Percentiles rank a stretch among this genome's conserved stretches.
Evolutionary conservation across 768 basidiomycete genomes (phyloP).

Genomic region (Rhizopogon salebrosus): DNA sequence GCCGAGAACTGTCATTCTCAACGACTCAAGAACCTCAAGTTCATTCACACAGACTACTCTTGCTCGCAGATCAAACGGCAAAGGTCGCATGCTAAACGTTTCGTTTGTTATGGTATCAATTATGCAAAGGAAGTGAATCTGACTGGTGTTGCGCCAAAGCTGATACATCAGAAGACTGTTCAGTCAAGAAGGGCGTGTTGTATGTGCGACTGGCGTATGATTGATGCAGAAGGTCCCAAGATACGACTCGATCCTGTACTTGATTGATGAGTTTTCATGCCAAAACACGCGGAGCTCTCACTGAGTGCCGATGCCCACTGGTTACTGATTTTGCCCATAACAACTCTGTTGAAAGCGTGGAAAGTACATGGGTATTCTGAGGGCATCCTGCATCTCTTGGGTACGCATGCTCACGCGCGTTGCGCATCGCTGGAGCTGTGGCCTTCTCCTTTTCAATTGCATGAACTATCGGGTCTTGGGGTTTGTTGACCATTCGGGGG

Average conservation of each 20-base stretch:
- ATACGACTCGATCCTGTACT: constrained; percentile 43
- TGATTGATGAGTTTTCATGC: neutral
- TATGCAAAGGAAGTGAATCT: constrained; percentile 19
- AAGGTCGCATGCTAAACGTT: constrained; percentile 43
- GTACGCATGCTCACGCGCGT: neutral
- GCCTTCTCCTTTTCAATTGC: constrained; percentile 29
- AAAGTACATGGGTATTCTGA: neutral
- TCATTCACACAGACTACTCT: constrained; percentile 42
- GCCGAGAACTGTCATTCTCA: constrained; percentile 58
- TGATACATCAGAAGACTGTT: constrained; percentile 50
- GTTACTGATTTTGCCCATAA: constrained; percentile 17
- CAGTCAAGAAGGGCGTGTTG: constrained; percentile 60
- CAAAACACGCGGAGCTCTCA: constrained; percentile 7
- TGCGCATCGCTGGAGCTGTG: neutral
- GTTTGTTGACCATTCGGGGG: constrained; percentile 61
- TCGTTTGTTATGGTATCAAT: constrained; percentile 1
- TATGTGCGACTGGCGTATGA: constrained; percentile 25
- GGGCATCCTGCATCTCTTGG: too few relatives aligned
- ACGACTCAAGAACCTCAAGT: constrained; percentile 43
- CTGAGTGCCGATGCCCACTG: constrained; percentile 5
- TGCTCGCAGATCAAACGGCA: constrained; percentile 31
- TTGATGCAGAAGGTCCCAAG: constrained; percentile 58
- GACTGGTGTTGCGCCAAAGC: constrained; percentile 59
- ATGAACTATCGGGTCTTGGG: constrained; percentile 76
- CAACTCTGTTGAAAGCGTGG: neutral